Conservation (phyloP, 768 basidiomycete species). For the Chalciporus piperatus region DNA sequence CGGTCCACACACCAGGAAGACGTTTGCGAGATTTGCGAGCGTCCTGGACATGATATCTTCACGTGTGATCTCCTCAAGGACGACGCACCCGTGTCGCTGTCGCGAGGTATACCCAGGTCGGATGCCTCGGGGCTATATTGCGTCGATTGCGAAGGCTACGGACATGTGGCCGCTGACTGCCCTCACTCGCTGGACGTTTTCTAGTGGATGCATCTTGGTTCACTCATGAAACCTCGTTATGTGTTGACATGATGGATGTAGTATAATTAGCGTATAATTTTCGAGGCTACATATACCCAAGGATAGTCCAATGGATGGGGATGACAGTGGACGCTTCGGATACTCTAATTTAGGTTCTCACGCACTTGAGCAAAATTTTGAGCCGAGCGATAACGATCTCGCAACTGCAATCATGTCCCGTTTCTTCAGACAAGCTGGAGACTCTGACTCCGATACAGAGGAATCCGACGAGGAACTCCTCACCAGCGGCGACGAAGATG, state of each 20-base stretch:
- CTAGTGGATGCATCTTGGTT: slow-evolving; percentile 35
- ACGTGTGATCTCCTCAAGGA: slow-evolving; percentile 74
- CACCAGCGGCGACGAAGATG: slow-evolving; percentile 69
- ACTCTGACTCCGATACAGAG: slow-evolving; percentile 74
- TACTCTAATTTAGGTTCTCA: slow-evolving; percentile 10
- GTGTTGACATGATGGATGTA: slow-evolving; percentile 3
- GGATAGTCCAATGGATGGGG: too few species aligned
- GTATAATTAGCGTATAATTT: slow-evolving; percentile 21
- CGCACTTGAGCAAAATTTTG: slow-evolving; percentile 17
- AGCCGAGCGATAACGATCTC: slow-evolving; percentile 25
- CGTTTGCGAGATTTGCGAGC: slow-evolving; percentile 85
- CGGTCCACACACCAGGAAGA: slow-evolving; percentile 31
- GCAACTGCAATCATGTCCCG: slow-evolving; percentile 60
- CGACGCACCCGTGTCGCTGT: slow-evolving; percentile 35
- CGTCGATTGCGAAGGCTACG: slow-evolving; percentile 80
- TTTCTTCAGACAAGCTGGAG: slow-evolving; percentile 84
- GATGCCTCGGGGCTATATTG: slow-evolving; percentile 52
- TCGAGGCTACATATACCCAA: not conserved
- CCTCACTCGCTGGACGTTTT: slow-evolving; percentile 88
- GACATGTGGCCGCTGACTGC: slow-evolving; percentile 74
- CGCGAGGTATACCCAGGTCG: slow-evolving; percentile 12
- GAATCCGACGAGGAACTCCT: slow-evolving; percentile 75
- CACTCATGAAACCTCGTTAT: slow-evolving; percentile 5
- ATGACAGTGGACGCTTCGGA: too few species aligned
- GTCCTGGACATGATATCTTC: slow-evolving; percentile 83